Base-by-base conservation (phyloP, 805 yeast genomes). In the Zygosaccharomyces kombuchaensis region DNA sequence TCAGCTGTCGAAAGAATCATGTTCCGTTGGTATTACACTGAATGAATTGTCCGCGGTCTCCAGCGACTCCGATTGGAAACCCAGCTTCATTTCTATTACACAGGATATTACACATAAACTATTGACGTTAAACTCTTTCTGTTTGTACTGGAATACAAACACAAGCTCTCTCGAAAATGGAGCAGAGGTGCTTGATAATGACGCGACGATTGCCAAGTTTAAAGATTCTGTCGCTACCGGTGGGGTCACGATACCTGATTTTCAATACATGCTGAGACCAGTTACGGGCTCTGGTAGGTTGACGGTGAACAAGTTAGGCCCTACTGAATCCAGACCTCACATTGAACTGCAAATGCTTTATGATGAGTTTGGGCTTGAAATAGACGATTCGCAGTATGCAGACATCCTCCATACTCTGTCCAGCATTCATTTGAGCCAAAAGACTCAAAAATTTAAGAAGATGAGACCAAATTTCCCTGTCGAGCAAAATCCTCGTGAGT, bases 31-130 rank as follows among this genome's bases (percentile, higher is more conserved):
- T 3, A 56, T 88, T 13, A 84, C 95, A 0, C 73, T 93, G 40
- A 77, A 79, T 34, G 98, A 93, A 66, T 72, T 93, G 34, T 87
- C 96, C 0, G 98, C 96, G 0, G 85, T 89, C 0, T 87, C 96
- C 1, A 82, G 98, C 0, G 90, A 91, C 64, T 82, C 76, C 25
- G 68, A 76, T 29, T 93, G 98, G 98, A 67, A 74, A 17, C 93
- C 95, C 1, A 82, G 84, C 14, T 91, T 91, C 63, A 84, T 93
- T 23, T 78, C 91, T 1, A 81, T 83, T 22, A 73, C 84, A 3
- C 79, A 80, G 25, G 60, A 72, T 13, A 72, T 82, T 37, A 80
- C 97, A 0, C 78, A 87, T 54, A 93, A 93, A 61, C 69, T 91
- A 37, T 68, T 90, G 32, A 82, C 87, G 1, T 72, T 93, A 53